Evolutionary conservation across 2,329 filamentous ascomycete species (phyloP).

Genomic region (Epichloe baconii): DNA sequence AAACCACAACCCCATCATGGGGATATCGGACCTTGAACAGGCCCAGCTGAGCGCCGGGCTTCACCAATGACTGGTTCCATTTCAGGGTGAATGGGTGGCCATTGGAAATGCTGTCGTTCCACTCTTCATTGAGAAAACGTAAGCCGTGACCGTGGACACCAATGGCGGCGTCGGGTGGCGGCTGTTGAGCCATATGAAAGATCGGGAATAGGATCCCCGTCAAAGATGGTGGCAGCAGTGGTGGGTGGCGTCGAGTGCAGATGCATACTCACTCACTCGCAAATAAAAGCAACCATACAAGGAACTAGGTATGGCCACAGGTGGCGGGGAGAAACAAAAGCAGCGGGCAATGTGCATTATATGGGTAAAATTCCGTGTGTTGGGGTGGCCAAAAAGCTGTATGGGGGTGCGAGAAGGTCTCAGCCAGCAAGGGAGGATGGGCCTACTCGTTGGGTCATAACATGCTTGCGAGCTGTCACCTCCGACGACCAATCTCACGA

Average conservation of each 20-base stretch:
- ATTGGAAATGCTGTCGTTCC: conserved; percentile 22
- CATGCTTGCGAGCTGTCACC: conserved; percentile 6
- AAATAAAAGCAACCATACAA: background rate
- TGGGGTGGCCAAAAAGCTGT: background rate
- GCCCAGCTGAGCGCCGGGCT: conserved; percentile 12
- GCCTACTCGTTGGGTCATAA: conserved; percentile 11
- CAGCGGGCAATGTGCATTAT: conserved; percentile 10
- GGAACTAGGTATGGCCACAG: background rate
- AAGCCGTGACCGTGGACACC: conserved; percentile 15
- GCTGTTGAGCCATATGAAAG: conserved; percentile 11
- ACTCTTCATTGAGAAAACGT: conserved; percentile 19
- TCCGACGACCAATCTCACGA: conserved; percentile 1
- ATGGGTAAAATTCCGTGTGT: conserved; percentile 6
- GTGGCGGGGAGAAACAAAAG: conserved; percentile 4
- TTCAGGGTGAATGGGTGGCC: conserved; percentile 15
- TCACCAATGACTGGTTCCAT: conserved; percentile 18
- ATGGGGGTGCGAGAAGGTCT: conserved; percentile 10
- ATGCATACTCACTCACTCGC: conserved; percentile 1
- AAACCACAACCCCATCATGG: conserved; percentile 15
- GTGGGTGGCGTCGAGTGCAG: background rate
- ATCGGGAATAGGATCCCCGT: conserved; percentile 2
- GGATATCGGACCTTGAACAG: conserved; percentile 20
- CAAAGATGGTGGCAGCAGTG: conserved; percentile 1
- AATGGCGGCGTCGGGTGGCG: conserved; percentile 6
- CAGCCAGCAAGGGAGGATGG: conserved; percentile 15